These are phyloP conservation scores for Camellia lanceoleosa DNA, from an alignment of 148 eudicot species.

Conservation along the genomic window DNA sequence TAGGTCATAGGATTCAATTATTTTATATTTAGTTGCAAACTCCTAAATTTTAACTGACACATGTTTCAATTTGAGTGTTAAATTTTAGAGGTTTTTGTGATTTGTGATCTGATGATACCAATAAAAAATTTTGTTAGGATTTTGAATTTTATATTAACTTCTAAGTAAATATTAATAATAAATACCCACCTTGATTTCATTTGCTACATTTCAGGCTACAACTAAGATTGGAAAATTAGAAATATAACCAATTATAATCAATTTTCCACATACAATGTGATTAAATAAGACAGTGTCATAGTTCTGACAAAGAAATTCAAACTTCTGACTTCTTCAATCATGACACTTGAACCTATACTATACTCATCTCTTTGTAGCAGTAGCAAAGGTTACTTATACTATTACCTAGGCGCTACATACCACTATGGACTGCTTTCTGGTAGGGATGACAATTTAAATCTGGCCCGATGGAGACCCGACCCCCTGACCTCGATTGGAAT, in stretches of 20 bases:
- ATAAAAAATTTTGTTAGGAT: not conserved
- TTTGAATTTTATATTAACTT: not conserved
- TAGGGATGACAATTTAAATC: no score
- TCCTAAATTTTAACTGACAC: not conserved
- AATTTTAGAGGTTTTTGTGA: not conserved
- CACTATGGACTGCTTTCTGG: not conserved
- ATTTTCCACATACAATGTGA: no score
- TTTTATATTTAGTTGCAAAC: not conserved
- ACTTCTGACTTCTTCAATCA: not conserved
- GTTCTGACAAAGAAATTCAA: no score
- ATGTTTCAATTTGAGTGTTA: not conserved
- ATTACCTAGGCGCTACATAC: not conserved
- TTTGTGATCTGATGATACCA: not conserved
- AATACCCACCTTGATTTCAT: not conserved
- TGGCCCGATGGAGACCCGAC: no score
- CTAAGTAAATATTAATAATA: not conserved
- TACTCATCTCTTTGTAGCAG: not conserved
- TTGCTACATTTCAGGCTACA: not conserved
- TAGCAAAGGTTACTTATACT: not conserved
- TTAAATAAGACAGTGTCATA: no score
- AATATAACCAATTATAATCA: not conserved
- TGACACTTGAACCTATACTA: no score
- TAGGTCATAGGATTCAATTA: no score
- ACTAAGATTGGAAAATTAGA: not conserved
- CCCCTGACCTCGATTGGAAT: no score